Conservation (phyloP, 495 filamentous ascomycete genomes). For the Xylaria flabelliformis region DNA sequence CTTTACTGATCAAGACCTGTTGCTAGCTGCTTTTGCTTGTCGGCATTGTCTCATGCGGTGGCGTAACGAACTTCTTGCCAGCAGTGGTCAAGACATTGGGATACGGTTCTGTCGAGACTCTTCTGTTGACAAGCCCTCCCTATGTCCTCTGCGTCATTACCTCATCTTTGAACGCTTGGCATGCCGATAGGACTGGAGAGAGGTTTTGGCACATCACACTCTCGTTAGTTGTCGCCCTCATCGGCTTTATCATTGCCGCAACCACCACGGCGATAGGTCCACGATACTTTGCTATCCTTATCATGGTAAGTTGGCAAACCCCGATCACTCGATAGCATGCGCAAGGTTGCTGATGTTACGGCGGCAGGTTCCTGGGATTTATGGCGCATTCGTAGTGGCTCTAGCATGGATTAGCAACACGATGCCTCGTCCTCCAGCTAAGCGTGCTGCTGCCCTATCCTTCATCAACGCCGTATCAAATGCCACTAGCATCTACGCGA, state of each 20-base stretch:
- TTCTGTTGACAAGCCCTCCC: slow-evolving; percentile 79
- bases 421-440: slow-evolving; percentile 81
- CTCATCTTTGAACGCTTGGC: slow-evolving; percentile 75
- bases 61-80: slow-evolving; percentile 88
- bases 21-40: slow-evolving; percentile 68
- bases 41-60: slow-evolving; percentile 68
- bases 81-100: slow-evolving; percentile 79
- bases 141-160: slow-evolving; percentile 75
- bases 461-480: slow-evolving; percentile 85
- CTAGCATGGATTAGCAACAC: slow-evolving; percentile 82
- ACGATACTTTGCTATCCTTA: slow-evolving; percentile 82
- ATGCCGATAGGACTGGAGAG: slow-evolving; percentile 80
- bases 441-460: slow-evolving; percentile 81
- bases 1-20: slow-evolving; percentile 13
- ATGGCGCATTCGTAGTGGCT: slow-evolving; percentile 73
- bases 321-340: neutral
- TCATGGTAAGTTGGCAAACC: slow-evolving; percentile 62
- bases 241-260: slow-evolving; percentile 78
- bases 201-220: slow-evolving; percentile 77
- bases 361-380: slow-evolving; percentile 56
- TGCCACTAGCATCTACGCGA: slow-evolving; percentile 73
- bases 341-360: neutral
- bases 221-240: slow-evolving; percentile 71
- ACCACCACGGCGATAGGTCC: slow-evolving; percentile 67
- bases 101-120: slow-evolving; percentile 59